These are phyloP conservation scores for Trichoderma hamatum DNA, from an alignment of 2,329 filamentous ascomycete species.

Conservation along the genomic window DNA sequence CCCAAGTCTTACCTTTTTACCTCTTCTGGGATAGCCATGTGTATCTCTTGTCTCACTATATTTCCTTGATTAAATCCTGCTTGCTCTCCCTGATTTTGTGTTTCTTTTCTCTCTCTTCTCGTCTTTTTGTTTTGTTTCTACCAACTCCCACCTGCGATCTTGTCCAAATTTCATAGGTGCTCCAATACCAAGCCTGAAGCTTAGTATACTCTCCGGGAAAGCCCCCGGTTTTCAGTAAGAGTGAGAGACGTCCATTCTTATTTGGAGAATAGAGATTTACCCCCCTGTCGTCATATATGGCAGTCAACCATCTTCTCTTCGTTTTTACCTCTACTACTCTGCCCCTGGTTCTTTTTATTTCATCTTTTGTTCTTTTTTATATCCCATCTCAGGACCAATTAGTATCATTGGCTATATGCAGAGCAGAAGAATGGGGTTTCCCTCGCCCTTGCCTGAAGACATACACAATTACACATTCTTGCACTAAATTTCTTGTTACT, in stretches of 20 bases:
- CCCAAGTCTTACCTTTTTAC: not conserved
- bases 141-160: not conserved
- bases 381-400: not conserved
- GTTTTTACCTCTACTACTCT: not conserved
- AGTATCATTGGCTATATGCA: not conserved
- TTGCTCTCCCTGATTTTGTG: not conserved
- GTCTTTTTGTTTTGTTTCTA: no score
- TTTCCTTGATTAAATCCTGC: not conserved
- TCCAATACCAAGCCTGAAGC: not conserved
- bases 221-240: not conserved
- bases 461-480: not conserved
- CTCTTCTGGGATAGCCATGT: not conserved
- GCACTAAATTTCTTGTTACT: not conserved
- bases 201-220: not conserved
- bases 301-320: not conserved
- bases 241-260: not conserved
- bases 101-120: not conserved
- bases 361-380: not conserved
- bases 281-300: not conserved
- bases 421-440: not conserved
- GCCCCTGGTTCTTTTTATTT: not conserved
- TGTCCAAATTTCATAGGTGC: not conserved
- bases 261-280: not conserved
- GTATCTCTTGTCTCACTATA: not conserved
- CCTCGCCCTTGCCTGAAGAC: not conserved